Conservation (phyloP, 176 grass and related monocot genomes). For the Ampelocalamus luodianensis region DNA sequence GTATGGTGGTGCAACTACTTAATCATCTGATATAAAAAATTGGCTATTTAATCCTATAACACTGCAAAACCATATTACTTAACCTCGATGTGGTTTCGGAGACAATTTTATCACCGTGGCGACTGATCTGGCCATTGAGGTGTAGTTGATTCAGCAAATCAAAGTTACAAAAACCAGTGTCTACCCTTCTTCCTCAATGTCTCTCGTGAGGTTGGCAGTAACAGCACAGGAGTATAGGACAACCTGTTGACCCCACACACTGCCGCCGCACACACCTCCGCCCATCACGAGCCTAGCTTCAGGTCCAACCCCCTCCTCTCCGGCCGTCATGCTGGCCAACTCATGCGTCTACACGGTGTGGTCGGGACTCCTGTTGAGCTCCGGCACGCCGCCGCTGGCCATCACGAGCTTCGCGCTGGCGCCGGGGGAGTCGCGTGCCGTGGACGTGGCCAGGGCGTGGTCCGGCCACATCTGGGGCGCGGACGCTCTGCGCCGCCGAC, state of each 20-base stretch:
- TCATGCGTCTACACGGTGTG: constrained; percentile 72
- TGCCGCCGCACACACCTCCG: not conserved
- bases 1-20: too few species aligned
- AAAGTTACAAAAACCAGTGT: too few species aligned
- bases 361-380: constrained; percentile 63
- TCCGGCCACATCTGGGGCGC: constrained; percentile 68
- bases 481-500: constrained; percentile 48
- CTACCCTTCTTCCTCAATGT: too few species aligned
- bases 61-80: too few species aligned
- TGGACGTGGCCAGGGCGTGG: constrained; percentile 54
- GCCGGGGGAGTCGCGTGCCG: constrained; percentile 48
- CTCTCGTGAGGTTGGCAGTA: not conserved
- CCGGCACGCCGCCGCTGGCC: constrained; percentile 50
- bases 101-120: too few species aligned
- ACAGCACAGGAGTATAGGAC: not conserved
- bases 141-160: too few species aligned
- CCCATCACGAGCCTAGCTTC: constrained; percentile 26
- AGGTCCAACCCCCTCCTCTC: not conserved
- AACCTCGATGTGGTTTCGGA: too few species aligned
- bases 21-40: too few species aligned
- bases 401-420: constrained; percentile 66
- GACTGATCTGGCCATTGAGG: too few species aligned
- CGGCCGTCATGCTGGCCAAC: constrained; percentile 52
- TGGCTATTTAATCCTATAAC: too few species aligned
- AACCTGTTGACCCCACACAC: not conserved